Conservation (phyloP, 177 flowering plant species). For the Viscum album region DNA sequence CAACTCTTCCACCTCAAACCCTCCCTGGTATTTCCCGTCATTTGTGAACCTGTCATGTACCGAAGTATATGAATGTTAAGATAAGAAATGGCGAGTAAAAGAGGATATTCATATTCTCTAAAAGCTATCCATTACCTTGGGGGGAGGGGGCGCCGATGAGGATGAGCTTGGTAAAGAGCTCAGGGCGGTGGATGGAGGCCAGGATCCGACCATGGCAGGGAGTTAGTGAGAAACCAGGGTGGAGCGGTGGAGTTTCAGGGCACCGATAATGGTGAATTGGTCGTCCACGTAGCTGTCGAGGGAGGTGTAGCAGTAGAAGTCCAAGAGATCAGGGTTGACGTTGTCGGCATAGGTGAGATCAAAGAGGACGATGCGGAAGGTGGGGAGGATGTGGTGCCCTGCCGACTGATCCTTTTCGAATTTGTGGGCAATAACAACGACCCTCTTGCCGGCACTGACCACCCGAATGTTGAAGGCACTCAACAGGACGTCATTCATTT, state of each 20-base stretch:
- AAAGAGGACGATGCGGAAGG: neutral
- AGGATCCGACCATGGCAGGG: neutral
- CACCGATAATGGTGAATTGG: neutral
- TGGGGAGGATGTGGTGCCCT: neutral
- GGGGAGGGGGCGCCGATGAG: slow-evolving; percentile 1
- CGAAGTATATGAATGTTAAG: too few species aligned
- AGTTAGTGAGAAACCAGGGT: neutral
- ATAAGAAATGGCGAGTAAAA: too few species aligned
- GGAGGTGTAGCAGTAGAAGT: slow-evolving; percentile 5
- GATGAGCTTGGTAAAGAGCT: slow-evolving; percentile 1
- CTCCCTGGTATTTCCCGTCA: neutral
- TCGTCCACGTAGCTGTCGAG: slow-evolving; percentile 4
- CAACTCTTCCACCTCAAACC: neutral
- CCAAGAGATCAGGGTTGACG: neutral
- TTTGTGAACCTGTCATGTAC: neutral
- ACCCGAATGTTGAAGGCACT: neutral
- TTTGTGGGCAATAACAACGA: neutral
- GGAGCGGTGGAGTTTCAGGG: neutral
- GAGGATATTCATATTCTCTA: too few species aligned
- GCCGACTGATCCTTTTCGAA: neutral
- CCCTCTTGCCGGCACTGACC: neutral
- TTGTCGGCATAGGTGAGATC: neutral
- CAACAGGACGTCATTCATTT: neutral
- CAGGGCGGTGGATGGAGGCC: slow-evolving; percentile 1
- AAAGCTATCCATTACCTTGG: too few species aligned